Base-by-base conservation (phyloP, 768 basidiomycete species). In the Russula dissimulans region DNA sequence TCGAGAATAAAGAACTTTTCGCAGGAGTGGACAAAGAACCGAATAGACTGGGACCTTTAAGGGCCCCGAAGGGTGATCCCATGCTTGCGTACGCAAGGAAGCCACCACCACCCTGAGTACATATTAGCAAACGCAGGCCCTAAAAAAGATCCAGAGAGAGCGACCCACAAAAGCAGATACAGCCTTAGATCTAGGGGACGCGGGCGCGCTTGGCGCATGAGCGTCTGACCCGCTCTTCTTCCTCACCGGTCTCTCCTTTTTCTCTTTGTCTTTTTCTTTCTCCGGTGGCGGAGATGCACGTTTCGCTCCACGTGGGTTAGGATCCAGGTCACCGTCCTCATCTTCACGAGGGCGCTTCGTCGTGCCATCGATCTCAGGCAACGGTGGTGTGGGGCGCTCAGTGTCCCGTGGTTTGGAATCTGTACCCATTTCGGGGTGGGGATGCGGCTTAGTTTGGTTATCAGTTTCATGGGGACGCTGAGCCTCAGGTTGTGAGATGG, bases 81-180 rank as follows among this genome's bases (percentile, higher is more conserved):
- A 81, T 74, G 3, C 87, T 85, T 12, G 89, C 88, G 66, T 89
- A 91, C 2, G 87, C 85, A 80, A 85, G 84, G 71, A 91, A 91
- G 29, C 89, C 89, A 55, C 80, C 74, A 53, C 36, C 61, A 5
- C 56, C 52, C 65, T 59, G 34, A 8, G 64, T 52, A 52, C 51
- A 62, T 50, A 59, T 63, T 56, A 59, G 59, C 41, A 60, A 56
- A 26, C n/a, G 49, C 31, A 38, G 34, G 18, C 14, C 36, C 3
- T 11, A 42, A 34, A 3, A n/a, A 7, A 22, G 4, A 22, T 22
- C 7, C 26, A 52, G 18, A 32, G 1, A 36, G 34, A 12, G 49
- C 15, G 11, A 53, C 65, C 15, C 50, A 66, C 65, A 36, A 66
- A 57, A 46, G 22, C 41, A 44, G 60, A 50, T n/a, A 46, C 60